A percentile compares a stretch with the other conserved stretches of the same genome.
These are phyloP conservation scores for Fusarium verrucosum DNA, from an alignment of 2,329 filamentous ascomycete genomes.

Conservation along the genomic window DNA sequence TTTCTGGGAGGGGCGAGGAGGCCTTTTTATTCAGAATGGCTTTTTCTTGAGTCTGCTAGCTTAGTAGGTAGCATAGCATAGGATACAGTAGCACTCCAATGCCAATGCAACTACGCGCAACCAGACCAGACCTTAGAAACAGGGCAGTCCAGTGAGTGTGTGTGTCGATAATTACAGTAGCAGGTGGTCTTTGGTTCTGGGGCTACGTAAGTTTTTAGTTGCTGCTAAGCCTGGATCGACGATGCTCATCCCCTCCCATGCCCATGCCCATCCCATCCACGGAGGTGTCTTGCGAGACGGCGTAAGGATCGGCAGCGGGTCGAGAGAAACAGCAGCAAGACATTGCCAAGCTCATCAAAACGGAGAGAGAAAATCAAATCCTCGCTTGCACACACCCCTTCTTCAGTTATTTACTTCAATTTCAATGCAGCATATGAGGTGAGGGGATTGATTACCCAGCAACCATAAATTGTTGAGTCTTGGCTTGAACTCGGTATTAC, in stretches of 20 bases:
- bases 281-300: conserved; percentile 27
- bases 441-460: conserved; percentile 4
- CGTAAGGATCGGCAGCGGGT: conserved; percentile 32
- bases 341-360: conserved; percentile 18
- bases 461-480: conserved; percentile 14
- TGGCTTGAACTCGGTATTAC: conserved; percentile 15
- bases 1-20: conserved; percentile 1
- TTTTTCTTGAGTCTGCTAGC: conserved; percentile 1
- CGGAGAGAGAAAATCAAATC: too few relatives aligned
- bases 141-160: conserved; percentile 14
- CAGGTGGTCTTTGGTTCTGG: not conserved
- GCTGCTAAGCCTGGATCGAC: conserved; percentile 25
- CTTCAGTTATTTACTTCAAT: not conserved
- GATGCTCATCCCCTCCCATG: conserved; percentile 15
- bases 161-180: too few relatives aligned
- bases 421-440: not conserved
- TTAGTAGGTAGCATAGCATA: too few relatives aligned
- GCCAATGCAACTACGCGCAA: not conserved
- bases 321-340: conserved; percentile 10
- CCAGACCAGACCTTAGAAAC: conserved; percentile 8
- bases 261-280: too few relatives aligned
- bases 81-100: not conserved
- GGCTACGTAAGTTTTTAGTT: conserved; percentile 18
- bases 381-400: conserved; percentile 1
- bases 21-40: conserved; percentile 26